Evolutionary conservation across 2,329 filamentous ascomycete species (phyloP).

Genomic region (Colletotrichum sp.): DNA sequence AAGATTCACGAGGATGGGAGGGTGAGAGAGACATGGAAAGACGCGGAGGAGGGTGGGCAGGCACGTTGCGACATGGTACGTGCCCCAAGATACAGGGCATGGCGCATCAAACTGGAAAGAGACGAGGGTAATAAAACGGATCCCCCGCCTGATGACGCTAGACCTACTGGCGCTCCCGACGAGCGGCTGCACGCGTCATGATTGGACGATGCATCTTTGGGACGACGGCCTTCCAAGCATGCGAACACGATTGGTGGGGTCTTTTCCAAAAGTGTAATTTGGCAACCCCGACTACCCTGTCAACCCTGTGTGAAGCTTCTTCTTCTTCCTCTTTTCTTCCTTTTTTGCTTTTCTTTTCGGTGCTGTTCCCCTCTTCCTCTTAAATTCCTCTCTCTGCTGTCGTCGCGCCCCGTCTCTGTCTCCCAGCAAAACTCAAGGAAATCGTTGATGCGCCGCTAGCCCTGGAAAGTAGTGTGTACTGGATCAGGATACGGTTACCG

Average conservation of each 20-base stretch:
- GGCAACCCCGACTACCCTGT: background rate
- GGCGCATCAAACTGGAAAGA: background rate
- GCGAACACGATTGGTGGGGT: slow-evolving; percentile 1
- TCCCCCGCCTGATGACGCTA: background rate
- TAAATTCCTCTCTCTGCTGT: background rate
- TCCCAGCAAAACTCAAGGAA: background rate
- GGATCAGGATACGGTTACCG: background rate
- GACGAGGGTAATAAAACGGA: background rate
- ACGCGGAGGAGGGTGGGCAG: background rate
- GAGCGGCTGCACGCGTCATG: background rate
- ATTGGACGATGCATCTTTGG: slow-evolving; percentile 12
- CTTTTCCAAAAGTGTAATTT: background rate
- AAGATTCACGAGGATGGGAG: background rate
- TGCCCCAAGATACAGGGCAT: background rate
- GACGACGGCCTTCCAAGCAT: background rate
- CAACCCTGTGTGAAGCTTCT: background rate
- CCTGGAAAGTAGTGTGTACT: background rate
- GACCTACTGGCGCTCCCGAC: background rate
- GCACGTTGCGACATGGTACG: background rate
- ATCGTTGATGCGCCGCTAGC: background rate
- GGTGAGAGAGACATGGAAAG: background rate
- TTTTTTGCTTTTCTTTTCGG: background rate
- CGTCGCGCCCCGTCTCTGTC: background rate
- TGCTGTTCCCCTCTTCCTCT: background rate
- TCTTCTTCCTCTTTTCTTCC: background rate